Evolutionary conservation across 768 basidiomycete species (phyloP), one percentile per base, ranked within the genome.

Genomic region (Tephrocybe rancida): DNA sequence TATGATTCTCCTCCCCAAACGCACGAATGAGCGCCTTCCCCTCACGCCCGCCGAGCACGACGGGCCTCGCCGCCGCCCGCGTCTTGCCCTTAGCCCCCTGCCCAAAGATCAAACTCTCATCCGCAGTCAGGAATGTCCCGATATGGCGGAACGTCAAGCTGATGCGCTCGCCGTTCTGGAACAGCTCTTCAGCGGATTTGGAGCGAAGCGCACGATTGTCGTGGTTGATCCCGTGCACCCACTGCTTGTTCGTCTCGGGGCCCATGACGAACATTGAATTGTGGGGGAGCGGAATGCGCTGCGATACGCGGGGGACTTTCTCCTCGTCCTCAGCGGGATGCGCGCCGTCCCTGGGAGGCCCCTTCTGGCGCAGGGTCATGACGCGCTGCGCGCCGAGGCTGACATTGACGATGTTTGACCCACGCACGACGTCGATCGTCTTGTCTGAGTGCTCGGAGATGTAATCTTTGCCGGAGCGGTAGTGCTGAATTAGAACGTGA

Each of bases 391-490:
- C 89, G 5, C 90, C 90, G 13, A 92, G 73, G 61, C 87, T 89
- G 56, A 92, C 86, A 54, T 93, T 93, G 55, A 90, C 88, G 57
- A 92, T 87, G 49, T 75, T 83, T 6, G 89, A 88, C 27, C 83
- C 86, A 13, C 77, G 81, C 3, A 86, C 82, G 58, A 93, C 81
- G 65, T 93, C 91, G 59, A 92, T 80, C 5, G 90, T 93, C 71
- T 93, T 93, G 68, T 93, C 90, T 0, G 88, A 88, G 67, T 93
- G 90, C 60, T 92, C 90, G 0, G 90, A 91, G 57, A 92, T 92
- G 68, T 86, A 88, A 68, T 92, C 91, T 25, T 80, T 82, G 5
- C 90, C 91, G 11, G 77, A 79, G 52, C 90, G 88, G 64, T 92
- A 92, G 64, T 83, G 78, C 62, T 92, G 91, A 45, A 92, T 90